Base-by-base conservation (phyloP, 192 early-diverging fungal genomes). In the Dispira simplex region DNA sequence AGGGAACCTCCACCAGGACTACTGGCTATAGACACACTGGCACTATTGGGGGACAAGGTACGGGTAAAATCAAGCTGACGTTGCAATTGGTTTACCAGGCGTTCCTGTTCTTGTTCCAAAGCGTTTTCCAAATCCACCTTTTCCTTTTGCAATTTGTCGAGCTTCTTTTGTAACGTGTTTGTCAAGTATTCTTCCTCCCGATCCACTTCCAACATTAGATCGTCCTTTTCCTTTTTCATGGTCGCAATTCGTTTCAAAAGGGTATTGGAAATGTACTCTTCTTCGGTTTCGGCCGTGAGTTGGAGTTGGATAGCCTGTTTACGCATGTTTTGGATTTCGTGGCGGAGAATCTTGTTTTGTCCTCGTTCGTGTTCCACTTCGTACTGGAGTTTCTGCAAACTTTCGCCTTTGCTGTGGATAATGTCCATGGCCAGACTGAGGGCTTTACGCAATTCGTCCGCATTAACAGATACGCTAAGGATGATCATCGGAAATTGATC, bases 21-120 rank as follows among this genome's bases (percentile, higher is more conserved):
- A 28, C 54, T 56, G 54, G 54, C 13, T 23, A 56, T 25, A 13
- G 54, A 56, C 4, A 51, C 49, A 4, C 49, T 23, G 54, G 54
- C 23, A 12, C 18, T 25, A 13, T 21, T 14, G 18, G 54, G 54
- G 54, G 54, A 56, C 54, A 45, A 20, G 60, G 60, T 62, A n/a
- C 66, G 58, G 43, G 67, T 52, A 11, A 72, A 67, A 65, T 92
- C 89, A 44, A 92, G 64, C 53, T 88, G 89, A 54, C 90, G 89
- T 63, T 91, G 90, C 13, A 93, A 70, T 64, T 85, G 77, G 70
- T 95, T 95, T 55, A 95, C 90, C 63, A 93, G 85, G 59, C 88
- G 89, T 73, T 94, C 90, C 67, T 93, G 89, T 65, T 93, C 91
- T 68, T 91, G 88, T 67, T 95, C 92, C 64, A 95, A 73, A 14